phyloP scores from a whole-genome alignment of 1,139 yeast species.

The Meyerozyma smithsonii region DNA sequence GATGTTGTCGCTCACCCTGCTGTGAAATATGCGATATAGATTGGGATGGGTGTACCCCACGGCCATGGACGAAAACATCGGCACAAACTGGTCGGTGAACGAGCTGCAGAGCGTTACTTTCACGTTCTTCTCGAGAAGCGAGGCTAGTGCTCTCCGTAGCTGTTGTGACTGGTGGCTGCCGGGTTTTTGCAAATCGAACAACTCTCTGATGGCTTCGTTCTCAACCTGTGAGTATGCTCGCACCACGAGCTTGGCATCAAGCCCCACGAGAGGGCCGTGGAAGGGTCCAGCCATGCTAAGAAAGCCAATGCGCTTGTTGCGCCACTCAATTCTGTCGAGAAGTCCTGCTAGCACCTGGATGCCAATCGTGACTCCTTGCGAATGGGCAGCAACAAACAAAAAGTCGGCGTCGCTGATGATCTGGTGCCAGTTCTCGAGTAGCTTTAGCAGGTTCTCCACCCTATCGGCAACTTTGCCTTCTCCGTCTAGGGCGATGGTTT shows the following conservation, averaged over 20 bases:
- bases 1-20: slow-evolving; percentile 22
- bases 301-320: slow-evolving; percentile 30
- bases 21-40: slow-evolving; percentile 39
- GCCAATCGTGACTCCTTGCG: slow-evolving; percentile 43
- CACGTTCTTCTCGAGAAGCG: slow-evolving; percentile 35
- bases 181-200: slow-evolving; percentile 43
- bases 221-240: slow-evolving; percentile 44
- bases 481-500: slow-evolving; percentile 49
- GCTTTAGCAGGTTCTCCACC: slow-evolving; percentile 26
- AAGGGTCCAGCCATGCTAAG: slow-evolving; percentile 44
- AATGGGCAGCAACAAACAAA: slow-evolving; percentile 40
- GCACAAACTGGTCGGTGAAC: slow-evolving; percentile 41
- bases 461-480: slow-evolving; percentile 44
- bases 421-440: slow-evolving; percentile 42
- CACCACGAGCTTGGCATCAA: slow-evolving; percentile 43
- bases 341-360: slow-evolving; percentile 37
- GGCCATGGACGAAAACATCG: slow-evolving; percentile 43
- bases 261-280: slow-evolving; percentile 40
- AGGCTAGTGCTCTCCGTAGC: slow-evolving; percentile 27
- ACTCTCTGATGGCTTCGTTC: slow-evolving; percentile 44
- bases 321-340: slow-evolving; percentile 13
- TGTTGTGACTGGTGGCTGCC: slow-evolving; percentile 27
- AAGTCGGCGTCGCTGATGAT: slow-evolving; percentile 36
- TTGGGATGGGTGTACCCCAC: slow-evolving; percentile 48
- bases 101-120: slow-evolving; percentile 49